phyloP scores from a whole-genome alignment of 2,329 filamentous ascomycete genomes.

The Cladophialophora chaetospira region DNA sequence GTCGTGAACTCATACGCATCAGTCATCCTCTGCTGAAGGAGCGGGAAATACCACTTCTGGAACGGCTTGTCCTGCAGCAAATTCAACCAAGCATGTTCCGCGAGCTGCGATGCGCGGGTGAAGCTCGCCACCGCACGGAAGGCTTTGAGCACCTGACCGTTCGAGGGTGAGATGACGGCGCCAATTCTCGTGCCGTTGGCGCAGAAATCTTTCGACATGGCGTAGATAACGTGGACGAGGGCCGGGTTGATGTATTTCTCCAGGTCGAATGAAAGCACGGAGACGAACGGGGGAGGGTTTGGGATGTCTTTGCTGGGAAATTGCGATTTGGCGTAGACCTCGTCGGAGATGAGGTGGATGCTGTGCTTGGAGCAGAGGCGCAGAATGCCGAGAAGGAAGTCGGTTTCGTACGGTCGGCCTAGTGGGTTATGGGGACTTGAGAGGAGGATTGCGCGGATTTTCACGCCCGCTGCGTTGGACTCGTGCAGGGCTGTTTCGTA shows the following conservation, averaged over 20 bases:
- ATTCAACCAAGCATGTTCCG: constrained; percentile 39
- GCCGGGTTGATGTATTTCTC: constrained; percentile 49
- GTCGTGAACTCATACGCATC: constrained; percentile 26
- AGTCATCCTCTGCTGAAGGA: constrained; percentile 23
- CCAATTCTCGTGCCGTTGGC: constrained; percentile 35
- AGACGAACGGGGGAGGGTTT: constrained; percentile 45
- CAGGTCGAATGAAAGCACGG: constrained; percentile 50
- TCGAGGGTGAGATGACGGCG: constrained; percentile 49
- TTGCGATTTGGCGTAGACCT: constrained; percentile 60
- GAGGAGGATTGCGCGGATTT: constrained; percentile 48
- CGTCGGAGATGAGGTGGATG: constrained; percentile 60
- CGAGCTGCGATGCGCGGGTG: constrained; percentile 49
- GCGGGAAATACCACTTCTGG: constrained; percentile 23
- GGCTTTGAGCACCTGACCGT: constrained; percentile 43
- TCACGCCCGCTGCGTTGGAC: constrained; percentile 42
- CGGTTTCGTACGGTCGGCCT: constrained; percentile 50
- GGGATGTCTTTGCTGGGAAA: constrained; percentile 42
- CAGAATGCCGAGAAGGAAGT: constrained; percentile 47
- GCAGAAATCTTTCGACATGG: constrained; percentile 30
- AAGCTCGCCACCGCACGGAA: constrained; percentile 48
- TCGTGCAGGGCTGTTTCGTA: constrained; percentile 50
- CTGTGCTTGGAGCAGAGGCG: constrained; percentile 51
- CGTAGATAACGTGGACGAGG: constrained; percentile 28
- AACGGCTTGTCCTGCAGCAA: constrained; percentile 24
- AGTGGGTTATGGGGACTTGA: constrained; percentile 57